A percentile compares a stretch with the other conserved stretches of the same genome.
These are phyloP conservation scores for Hypoxylon sp. DNA, from an alignment of 2,329 filamentous ascomycete species.

Conservation along the genomic window DNA sequence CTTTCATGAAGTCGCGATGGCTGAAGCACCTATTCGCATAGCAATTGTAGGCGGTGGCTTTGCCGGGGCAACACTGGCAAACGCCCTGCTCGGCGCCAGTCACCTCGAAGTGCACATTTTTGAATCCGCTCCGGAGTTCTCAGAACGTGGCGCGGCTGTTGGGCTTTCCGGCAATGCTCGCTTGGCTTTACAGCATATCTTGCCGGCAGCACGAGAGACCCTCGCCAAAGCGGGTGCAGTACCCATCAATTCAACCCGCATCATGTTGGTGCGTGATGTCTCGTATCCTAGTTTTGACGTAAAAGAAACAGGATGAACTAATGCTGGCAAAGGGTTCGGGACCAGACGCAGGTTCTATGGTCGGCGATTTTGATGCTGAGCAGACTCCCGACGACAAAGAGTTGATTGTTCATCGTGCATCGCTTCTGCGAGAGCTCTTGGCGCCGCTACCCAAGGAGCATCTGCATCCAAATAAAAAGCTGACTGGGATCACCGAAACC, in stretches of 20 bases:
- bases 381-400: not conserved
- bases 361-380: not conserved
- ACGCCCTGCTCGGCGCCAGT: conserved; percentile 20
- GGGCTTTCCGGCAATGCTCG: conserved; percentile 11
- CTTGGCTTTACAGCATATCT: conserved; percentile 15
- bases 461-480: conserved; percentile 39
- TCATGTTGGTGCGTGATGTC: not conserved
- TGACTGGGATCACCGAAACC: conserved; percentile 12
- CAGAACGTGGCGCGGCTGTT: conserved; percentile 33
- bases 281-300: not conserved
- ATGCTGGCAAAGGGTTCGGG: not conserved
- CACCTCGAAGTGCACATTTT: conserved; percentile 27
- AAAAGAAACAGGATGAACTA: not conserved
- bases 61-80: conserved; percentile 31
- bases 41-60: conserved; percentile 34
- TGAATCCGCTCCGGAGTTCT: conserved; percentile 32
- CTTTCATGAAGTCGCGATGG: not conserved
- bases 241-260: not conserved
- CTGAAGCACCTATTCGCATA: not conserved
- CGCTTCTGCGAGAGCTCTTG: conserved; percentile 36
- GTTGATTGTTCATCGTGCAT: not conserved
- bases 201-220: not conserved
- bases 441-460: conserved; percentile 28
- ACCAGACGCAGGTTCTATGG: not conserved
- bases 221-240: not conserved